Base-by-base conservation (phyloP, 805 yeast species). In the Myxozyma melibiosi region DNA sequence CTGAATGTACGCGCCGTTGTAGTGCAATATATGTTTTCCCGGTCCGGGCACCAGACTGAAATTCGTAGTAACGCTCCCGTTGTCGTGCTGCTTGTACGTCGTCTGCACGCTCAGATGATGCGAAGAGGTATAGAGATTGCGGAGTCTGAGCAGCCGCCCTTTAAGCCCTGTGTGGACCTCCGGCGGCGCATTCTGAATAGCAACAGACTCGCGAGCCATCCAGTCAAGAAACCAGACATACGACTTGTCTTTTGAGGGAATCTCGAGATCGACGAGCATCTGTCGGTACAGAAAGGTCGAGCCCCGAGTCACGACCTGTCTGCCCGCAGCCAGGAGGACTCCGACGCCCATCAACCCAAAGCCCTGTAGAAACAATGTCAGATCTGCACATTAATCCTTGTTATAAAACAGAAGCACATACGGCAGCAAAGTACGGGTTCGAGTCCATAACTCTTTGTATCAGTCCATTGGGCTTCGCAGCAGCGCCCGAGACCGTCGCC, bases 11-110 rank as follows among this genome's bases (percentile, higher is more conserved):
- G 97, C 96, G 7, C 92, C 92, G 64, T 84, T 80, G 73, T 92
- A 94, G 61, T 81, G 77, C 57, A 94, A 83, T 74, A 92, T 78
- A 71, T 94, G 99, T 65, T 86, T 88, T 2, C 99, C 99, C 0
- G 97, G 97, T 22, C 99, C 99, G 0, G 99, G 99, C 14, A 94
- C 97, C 54, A 94, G 80, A 45, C 90, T 83, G 70, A 94, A 91
- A 57, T 84, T 87, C 2, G 99, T 90, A 8, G 86, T 78, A 1
- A 90, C 88, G 1, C 96, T 82, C 0, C 98, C 98, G 68, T 92
- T 92, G 65, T 90, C 95, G 72, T 91, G 97, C 70, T 90, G 96
- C 13, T 84, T 76, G 72, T 79, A 90, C 63, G 80, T 82, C 3
- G 99, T 94, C 66, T 90, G 96, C 14, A 94, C 98, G 52, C 95